Base-by-base conservation (phyloP, 805 yeast species). In the Ogataea methanolica region DNA sequence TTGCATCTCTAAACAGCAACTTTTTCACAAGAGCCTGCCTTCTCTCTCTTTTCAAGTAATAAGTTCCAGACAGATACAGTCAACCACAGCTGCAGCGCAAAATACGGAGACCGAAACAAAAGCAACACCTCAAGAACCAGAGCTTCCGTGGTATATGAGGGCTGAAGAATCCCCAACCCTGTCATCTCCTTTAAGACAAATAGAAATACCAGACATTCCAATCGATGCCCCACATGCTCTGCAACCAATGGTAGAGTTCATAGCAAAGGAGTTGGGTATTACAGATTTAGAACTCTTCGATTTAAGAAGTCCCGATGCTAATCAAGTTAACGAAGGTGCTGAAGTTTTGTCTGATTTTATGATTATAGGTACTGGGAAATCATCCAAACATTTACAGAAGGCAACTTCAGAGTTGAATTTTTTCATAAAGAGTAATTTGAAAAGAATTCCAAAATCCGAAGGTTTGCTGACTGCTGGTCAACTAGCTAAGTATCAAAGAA, bases 281-380 rank as follows among this genome's bases (percentile, higher is more conserved):
- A 67, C 68, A 4, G 82, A 88, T 47, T 59, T 91, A 33, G 62
- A 69, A 36, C 61, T 90, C 1, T 79, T 88, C 54, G 96, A 91
- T 58, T 66, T 85, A 49, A 70, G 83, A 34, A 61, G 70, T 22
- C 62, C 66, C 6, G 62, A 67, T 9, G 65, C 58, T 2, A 44
- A 39, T 5, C 44, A 51, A 17, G 49, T 50, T 29, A 57, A 54
- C 41, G 66, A 61, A 41, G 67, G 69, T 21, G 66, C 67, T 12
- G 49, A 68, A 55, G 51, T 58, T 69, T 16, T 72, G 21, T 69
- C 75, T 9, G 71, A 75, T 46, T 73, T 77, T 47, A 76, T 82
- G 74, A 67, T 92, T 5, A 68, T 92, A 0, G 78, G 83, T 17
- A 79, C 94, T 0, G 96, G 96, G 4, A 85, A 83, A 62, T 80